These are phyloP conservation scores for Pachyrhizus erosus DNA, from an alignment of 306 rosid genomes.

Conservation along the genomic window DNA sequence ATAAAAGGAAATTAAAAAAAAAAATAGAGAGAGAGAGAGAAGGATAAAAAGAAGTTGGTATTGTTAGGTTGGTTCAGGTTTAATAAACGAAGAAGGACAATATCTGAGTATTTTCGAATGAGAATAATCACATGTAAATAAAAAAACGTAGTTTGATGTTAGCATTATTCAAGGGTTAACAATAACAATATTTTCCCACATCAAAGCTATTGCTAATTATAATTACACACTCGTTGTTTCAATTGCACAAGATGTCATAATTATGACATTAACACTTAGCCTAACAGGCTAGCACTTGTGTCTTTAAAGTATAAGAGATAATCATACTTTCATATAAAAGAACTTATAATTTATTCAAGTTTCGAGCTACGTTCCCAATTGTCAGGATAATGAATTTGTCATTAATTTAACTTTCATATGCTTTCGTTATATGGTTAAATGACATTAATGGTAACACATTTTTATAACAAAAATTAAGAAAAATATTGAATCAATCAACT, in stretches of 20 bases:
- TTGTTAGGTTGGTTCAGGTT: not conserved
- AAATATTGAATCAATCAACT: not conserved
- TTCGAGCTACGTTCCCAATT: not conserved
- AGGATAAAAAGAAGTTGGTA: conserved; percentile 8
- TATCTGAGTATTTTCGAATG: not conserved
- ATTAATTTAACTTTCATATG: not conserved
- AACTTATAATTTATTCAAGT: not conserved
- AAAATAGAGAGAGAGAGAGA: not conserved
- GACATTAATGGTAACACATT: too few relatives aligned
- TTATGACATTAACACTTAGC: conserved; percentile 11
- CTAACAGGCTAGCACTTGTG: conserved; percentile 31
- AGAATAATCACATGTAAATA: not conserved
- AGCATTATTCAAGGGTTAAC: too few relatives aligned
- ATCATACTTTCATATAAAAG: not conserved
- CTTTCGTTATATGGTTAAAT: not conserved
- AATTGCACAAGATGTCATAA: conserved; percentile 28
- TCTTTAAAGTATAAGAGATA: conserved; percentile 26
- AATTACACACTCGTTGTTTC: conserved; percentile 10
- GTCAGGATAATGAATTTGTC: not conserved
- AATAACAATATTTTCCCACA: not conserved
- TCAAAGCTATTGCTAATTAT: not conserved
- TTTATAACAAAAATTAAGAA: not conserved
- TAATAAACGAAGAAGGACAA: not conserved
- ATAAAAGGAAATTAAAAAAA: too few relatives aligned
- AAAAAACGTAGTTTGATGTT: not conserved